Conservation (phyloP, 2,329 filamentous ascomycete species). For the Aspergillus calidoustus region DNA sequence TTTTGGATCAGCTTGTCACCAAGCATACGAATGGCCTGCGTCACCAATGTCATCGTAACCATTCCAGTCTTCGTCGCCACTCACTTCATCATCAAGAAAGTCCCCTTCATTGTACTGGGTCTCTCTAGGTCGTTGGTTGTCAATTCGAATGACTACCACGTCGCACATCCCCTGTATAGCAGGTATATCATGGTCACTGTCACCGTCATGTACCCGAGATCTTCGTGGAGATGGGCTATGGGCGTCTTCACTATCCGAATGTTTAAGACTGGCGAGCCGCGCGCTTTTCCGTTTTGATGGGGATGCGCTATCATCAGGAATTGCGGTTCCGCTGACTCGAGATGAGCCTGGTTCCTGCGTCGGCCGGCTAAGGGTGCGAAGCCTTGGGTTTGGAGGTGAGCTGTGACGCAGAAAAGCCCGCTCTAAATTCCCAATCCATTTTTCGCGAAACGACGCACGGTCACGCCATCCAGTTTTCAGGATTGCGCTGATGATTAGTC, state of each 20-base stretch:
- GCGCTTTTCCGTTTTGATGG: slow-evolving; percentile 46
- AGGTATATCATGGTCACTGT: slow-evolving; percentile 14
- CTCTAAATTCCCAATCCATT: slow-evolving; percentile 74
- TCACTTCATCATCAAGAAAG: slow-evolving; percentile 64
- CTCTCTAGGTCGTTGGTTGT: slow-evolving; percentile 65
- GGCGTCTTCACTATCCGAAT: slow-evolving; percentile 32
- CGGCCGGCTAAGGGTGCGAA: slow-evolving; percentile 30
- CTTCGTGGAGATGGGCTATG: slow-evolving; percentile 11
- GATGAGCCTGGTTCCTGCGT: slow-evolving; percentile 11
- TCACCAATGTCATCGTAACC: slow-evolving; percentile 47
- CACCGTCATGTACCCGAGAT: slow-evolving; percentile 14
- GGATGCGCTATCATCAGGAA: slow-evolving; percentile 17
- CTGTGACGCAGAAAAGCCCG: slow-evolving; percentile 50
- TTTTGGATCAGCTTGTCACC: neutral
- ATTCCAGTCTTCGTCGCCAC: slow-evolving; percentile 67
- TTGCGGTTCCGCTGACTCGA: neutral
- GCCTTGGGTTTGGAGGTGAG: slow-evolving; percentile 35
- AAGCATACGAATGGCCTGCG: slow-evolving; percentile 27
- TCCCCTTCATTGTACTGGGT: slow-evolving; percentile 62
- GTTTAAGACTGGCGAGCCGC: slow-evolving; percentile 39
- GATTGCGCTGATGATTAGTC: slow-evolving; percentile 75
- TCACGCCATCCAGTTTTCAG: slow-evolving; percentile 80
- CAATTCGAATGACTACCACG: slow-evolving; percentile 62
- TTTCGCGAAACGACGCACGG: slow-evolving; percentile 75
- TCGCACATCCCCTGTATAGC: slow-evolving; percentile 62